Evolutionary conservation across 805 yeast species (phyloP), one percentile per base, ranked within the genome.

Genomic region (Sporopachydermia lactativora): DNA sequence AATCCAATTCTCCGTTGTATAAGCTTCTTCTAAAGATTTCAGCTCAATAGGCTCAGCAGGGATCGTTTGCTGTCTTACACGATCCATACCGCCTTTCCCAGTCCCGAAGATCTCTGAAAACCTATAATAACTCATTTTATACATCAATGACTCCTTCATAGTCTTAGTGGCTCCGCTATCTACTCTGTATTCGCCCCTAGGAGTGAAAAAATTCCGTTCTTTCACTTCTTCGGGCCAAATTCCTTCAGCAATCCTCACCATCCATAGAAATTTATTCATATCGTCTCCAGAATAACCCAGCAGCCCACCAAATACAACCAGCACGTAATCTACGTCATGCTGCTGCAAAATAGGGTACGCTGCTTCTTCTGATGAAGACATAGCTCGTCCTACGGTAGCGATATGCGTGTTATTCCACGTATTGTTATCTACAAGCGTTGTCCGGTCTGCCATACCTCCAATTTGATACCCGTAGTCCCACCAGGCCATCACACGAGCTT

Each of bases 391-490:
- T 42, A 92, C 98, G 13, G 96, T 86, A 49, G 98, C 99, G 61
- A 92, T 94, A 59, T 92, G 99, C 3, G 98, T 92, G 67, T 92
- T 92, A 60, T 92, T 92, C 98, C 99, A 92, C 6, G 99, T 92
- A 65, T 92, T 92, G 72, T 92, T 92, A 61, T 92, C 99, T 34
- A 94, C 99, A 51, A 92, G 70, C 4, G 99, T 92, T 48, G 97
- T 89, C 57, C 99, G 76, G 63, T 92, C 98, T 37, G 98, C 98
- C 97, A 92, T 92, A 47, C 99, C 99, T 52, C 98, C 98, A 54
- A 92, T 92, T 67, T 92, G 99, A 62, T 92, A 92, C 42, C 99
- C 99, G 57, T 94, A 94, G 67, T 94, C 98, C 99, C 99, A 92
- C 98, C 99, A 92, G 6, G 96, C 80, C 81, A 94, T 85, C 45